Percentiles rank a stretch among this genome's conserved stretches.
Evolutionary conservation across 352 stramenopile species (phyloP).

Genomic region (Globisporangium carolinianum): DNA sequence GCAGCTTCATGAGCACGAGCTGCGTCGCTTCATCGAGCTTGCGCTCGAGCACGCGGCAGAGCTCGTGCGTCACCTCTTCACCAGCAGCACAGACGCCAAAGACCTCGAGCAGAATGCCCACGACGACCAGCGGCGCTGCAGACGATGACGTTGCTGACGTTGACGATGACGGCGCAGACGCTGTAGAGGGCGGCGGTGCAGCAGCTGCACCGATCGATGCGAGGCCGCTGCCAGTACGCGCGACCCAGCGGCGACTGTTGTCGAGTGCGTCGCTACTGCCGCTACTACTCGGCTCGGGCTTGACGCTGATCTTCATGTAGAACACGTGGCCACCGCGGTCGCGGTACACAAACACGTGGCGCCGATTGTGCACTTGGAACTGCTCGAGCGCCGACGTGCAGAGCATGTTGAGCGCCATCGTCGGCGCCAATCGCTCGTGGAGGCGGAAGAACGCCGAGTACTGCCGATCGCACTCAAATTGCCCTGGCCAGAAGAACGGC

Average conservation of each 20-base stretch:
- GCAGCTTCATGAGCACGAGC: slow-evolving; percentile 81
- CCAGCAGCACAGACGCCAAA: slow-evolving; percentile 75
- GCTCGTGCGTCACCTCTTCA: slow-evolving; percentile 81
- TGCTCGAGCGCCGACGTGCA: slow-evolving; percentile 82
- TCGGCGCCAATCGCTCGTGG: slow-evolving; percentile 70
- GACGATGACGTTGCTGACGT: neutral
- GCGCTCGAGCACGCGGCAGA: slow-evolving; percentile 73
- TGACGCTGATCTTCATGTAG: slow-evolving; percentile 85
- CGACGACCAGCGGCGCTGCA: neutral
- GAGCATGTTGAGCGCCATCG: slow-evolving; percentile 75
- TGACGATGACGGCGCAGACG: slow-evolving; percentile 1
- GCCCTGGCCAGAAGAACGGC: slow-evolving; percentile 80
- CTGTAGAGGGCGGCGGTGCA: neutral
- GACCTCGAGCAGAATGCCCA: slow-evolving; percentile 71
- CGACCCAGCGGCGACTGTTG: slow-evolving; percentile 9
- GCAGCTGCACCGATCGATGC: neutral
- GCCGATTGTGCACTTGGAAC: slow-evolving; percentile 87
- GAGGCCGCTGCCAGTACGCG: slow-evolving; percentile 8
- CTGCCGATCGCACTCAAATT: slow-evolving; percentile 80
- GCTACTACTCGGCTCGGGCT: slow-evolving; percentile 14
- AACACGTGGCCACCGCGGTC: slow-evolving; percentile 83
- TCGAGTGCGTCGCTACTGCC: slow-evolving; percentile 2
- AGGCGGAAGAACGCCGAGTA: slow-evolving; percentile 77
- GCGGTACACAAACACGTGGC: slow-evolving; percentile 83
- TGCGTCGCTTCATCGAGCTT: slow-evolving; percentile 85